Evolutionary conservation across 352 stramenopile genomes (phyloP).

Genomic region (Pythium dissotocum): DNA sequence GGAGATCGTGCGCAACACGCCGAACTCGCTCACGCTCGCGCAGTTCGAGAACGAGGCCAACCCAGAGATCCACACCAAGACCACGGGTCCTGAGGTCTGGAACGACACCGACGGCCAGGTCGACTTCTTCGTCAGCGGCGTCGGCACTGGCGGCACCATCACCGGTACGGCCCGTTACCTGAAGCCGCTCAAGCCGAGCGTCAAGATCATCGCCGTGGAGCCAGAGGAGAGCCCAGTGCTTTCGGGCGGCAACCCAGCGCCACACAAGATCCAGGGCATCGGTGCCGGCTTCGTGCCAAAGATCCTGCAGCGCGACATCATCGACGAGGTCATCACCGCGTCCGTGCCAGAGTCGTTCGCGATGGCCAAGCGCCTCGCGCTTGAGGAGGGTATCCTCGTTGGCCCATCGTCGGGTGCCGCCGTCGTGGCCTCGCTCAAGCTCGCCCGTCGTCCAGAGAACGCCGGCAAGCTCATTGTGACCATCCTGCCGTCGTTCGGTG

Average conservation of each 20-base stretch:
- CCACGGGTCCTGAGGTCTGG: constrained; percentile 88
- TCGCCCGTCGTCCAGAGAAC: constrained; percentile 81
- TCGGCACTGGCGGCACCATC: constrained; percentile 87
- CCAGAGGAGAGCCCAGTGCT: constrained; percentile 83
- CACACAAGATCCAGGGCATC: constrained; percentile 89
- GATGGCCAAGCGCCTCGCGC: constrained; percentile 84
- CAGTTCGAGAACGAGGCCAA: constrained; percentile 98
- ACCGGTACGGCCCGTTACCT: constrained; percentile 85
- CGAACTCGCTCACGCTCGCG: constrained; percentile 84
- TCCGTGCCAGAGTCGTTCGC: constrained; percentile 82
- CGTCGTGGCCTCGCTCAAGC: constrained; percentile 80
- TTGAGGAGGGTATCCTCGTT: constrained; percentile 86
- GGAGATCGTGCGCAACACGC: constrained; percentile 72
- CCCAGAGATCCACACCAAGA: constrained; percentile 89
- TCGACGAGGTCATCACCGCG: constrained; percentile 89
- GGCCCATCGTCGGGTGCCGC: constrained; percentile 87
- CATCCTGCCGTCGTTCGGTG: constrained; percentile 90
- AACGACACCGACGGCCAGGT: constrained; percentile 84
- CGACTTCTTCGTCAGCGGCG: constrained; percentile 88
- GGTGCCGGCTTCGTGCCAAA: constrained; percentile 81
- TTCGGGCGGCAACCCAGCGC: constrained; percentile 73
- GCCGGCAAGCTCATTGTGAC: constrained; percentile 88
- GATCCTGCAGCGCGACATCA: constrained; percentile 78
- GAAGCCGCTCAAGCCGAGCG: constrained; percentile 82
- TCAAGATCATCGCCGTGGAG: constrained; percentile 86